A percentile compares a stretch with the other conserved stretches of the same genome.
Conservation (phyloP, 225 moss, liverwort and hornwort species). For the Thuidium tamariscinum region DNA sequence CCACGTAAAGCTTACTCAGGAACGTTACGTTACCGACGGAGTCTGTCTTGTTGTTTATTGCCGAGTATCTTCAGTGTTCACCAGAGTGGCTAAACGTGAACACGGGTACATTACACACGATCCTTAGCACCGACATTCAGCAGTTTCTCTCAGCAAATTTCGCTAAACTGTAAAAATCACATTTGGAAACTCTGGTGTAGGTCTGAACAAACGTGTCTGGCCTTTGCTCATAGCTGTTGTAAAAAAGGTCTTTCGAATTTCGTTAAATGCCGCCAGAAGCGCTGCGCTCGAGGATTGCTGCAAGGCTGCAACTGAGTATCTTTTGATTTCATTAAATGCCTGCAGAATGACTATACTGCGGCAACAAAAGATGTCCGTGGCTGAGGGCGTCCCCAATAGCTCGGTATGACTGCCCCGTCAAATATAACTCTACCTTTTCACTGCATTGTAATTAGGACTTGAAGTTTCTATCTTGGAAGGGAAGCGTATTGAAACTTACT, state of each 20-base stretch:
- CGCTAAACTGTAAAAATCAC: background rate
- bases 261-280: too few species aligned
- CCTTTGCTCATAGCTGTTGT: background rate
- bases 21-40: background rate
- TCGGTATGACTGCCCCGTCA: fast-evolving
- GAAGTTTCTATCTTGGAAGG: background rate
- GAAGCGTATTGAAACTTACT: too few species aligned
- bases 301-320: background rate
- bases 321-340: background rate
- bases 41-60: background rate
- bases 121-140: too few species aligned
- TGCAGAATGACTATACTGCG: background rate
- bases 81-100: background rate
- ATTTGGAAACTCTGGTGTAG: background rate
- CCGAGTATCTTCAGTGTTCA: background rate
- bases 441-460: background rate
- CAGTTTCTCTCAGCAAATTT: background rate
- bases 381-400: background rate
- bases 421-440: background rate
- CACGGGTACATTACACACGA: too few species aligned
- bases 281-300: background rate
- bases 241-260: too few species aligned
- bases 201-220: background rate
- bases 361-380: background rate
- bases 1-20: background rate